These are phyloP conservation scores for Collybia nuda DNA, from an alignment of 768 basidiomycete genomes.

Conservation along the genomic window DNA sequence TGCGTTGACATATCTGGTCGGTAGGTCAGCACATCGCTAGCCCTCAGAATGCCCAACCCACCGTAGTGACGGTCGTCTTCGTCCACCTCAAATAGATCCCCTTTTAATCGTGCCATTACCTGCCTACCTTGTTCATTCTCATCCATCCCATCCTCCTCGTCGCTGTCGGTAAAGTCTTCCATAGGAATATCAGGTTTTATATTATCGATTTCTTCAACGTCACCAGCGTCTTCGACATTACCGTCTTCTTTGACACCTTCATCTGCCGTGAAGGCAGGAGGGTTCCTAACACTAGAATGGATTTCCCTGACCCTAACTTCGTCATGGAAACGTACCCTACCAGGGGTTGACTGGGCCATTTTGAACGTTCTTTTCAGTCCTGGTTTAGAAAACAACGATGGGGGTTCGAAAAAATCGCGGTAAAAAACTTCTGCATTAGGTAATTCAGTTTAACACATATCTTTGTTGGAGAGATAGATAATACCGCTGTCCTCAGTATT, in stretches of 20 bases:
- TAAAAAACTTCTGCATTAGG: conserved; percentile 60
- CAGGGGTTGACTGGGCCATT: conserved; percentile 17
- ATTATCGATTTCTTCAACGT: conserved; percentile 29
- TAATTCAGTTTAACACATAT: conserved; percentile 1
- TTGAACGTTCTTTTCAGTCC: conserved; percentile 17
- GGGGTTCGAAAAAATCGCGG: conserved; percentile 79
- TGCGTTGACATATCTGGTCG: conserved; percentile 67
- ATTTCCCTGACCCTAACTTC: conserved; percentile 83
- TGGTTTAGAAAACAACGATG: conserved; percentile 24
- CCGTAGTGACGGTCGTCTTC: conserved; percentile 42
- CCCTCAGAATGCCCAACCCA: conserved; percentile 10
- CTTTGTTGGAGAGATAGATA: conserved; percentile 14
- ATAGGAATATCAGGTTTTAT: conserved; percentile 24
- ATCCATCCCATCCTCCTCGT: conserved; percentile 25
- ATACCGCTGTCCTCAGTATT: conserved; percentile 48
- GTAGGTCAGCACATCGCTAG: conserved; percentile 10
- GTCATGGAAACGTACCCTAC: conserved; percentile 77
- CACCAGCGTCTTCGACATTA: conserved; percentile 34
- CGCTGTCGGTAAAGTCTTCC: conserved; percentile 18
- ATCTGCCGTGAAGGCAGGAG: conserved; percentile 47
- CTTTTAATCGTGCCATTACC: conserved; percentile 69
- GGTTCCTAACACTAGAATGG: conserved; percentile 66
- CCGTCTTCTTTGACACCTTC: conserved; percentile 39
- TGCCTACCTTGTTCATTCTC: conserved; percentile 29
- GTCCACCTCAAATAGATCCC: conserved; percentile 79